Conservation (phyloP, 2,329 filamentous ascomycete genomes). For the Stachybotrys elegans region DNA sequence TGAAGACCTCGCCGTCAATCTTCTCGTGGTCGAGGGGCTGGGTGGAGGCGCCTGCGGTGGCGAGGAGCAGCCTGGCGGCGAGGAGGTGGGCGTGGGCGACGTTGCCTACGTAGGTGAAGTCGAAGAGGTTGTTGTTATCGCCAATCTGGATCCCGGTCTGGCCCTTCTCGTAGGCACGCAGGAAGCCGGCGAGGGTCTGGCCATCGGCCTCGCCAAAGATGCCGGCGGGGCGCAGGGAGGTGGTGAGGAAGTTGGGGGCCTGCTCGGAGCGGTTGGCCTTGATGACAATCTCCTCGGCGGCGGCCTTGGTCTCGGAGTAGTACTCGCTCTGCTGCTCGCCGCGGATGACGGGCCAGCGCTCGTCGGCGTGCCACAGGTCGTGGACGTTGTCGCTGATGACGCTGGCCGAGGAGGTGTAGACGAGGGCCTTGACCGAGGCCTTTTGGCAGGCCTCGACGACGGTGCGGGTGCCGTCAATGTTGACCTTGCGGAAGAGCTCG, state of each 20-base stretch:
- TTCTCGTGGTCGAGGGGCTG: conserved; percentile 65
- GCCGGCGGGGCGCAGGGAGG: conserved; percentile 76
- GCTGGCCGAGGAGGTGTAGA: conserved; percentile 88
- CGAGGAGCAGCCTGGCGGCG: conserved; percentile 67
- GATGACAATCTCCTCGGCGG: conserved; percentile 77
- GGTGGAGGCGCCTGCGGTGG: conserved; percentile 49
- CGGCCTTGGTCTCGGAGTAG: conserved; percentile 88
- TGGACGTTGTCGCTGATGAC: conserved; percentile 76
- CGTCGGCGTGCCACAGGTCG: conserved; percentile 80
- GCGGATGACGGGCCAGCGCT: conserved; percentile 71
- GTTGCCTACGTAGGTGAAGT: conserved; percentile 62
- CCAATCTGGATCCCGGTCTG: conserved; percentile 79
- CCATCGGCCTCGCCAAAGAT: conserved; percentile 90
- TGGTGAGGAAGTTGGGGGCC: conserved; percentile 61
- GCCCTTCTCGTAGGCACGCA: conserved; percentile 63
- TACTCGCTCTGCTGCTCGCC: conserved; percentile 69
- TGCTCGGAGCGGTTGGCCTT: conserved; percentile 61
- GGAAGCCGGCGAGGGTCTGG: conserved; percentile 67
- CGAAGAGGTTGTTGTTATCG: conserved; percentile 57
- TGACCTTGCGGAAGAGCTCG: conserved; percentile 71
- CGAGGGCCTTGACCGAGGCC: conserved; percentile 71
- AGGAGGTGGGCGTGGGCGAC: conserved; percentile 76
- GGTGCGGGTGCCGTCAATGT: conserved; percentile 78
- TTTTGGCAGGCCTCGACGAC: conserved; percentile 69
- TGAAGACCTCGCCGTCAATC: conserved; percentile 81